These are phyloP conservation scores for Rhodotorula diobovata DNA, from an alignment of 768 basidiomycete genomes.

Conservation along the genomic window DNA sequence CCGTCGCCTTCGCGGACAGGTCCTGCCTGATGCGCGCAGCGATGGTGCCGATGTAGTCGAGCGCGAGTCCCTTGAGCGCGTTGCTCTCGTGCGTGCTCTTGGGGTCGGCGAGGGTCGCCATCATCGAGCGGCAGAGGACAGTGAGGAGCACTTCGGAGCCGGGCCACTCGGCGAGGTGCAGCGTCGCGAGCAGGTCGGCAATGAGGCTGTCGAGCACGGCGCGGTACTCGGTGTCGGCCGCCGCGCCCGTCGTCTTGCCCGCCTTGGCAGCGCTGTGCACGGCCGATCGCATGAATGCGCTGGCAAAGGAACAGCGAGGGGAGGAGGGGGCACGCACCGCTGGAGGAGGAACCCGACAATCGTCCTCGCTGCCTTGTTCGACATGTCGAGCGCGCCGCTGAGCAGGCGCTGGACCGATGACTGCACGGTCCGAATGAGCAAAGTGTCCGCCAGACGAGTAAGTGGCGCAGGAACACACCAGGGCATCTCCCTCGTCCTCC, in stretches of 20 bases:
- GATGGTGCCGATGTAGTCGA: conserved; percentile 92
- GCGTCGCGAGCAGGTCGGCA: conserved; percentile 75
- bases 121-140: conserved; percentile 79
- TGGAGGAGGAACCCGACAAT: conserved; percentile 74
- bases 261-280: conserved; percentile 53
- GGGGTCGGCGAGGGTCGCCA: conserved; percentile 74
- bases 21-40: conserved; percentile 71
- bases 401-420: conserved; percentile 7
- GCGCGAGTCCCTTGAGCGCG: conserved; percentile 77
- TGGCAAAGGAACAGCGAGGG: no score
- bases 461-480: background rate
- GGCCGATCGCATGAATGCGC: background rate
- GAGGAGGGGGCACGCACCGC: conserved; percentile 49
- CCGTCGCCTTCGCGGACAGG: conserved; percentile 45
- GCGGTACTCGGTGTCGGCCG: conserved; percentile 90
- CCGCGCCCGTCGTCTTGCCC: conserved; percentile 81
- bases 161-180: conserved; percentile 98
- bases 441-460: no score
- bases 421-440: background rate
- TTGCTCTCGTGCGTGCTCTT: conserved; percentile 70
- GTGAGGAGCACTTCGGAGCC: conserved; percentile 75
- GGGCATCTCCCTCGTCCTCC: conserved; percentile 14
- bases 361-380: conserved; percentile 75
- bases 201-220: conserved; percentile 87
- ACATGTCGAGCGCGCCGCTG: conserved; percentile 66